Base-by-base conservation (phyloP, 2,329 filamentous ascomycete genomes). In the Fusarium praegraminearum region DNA sequence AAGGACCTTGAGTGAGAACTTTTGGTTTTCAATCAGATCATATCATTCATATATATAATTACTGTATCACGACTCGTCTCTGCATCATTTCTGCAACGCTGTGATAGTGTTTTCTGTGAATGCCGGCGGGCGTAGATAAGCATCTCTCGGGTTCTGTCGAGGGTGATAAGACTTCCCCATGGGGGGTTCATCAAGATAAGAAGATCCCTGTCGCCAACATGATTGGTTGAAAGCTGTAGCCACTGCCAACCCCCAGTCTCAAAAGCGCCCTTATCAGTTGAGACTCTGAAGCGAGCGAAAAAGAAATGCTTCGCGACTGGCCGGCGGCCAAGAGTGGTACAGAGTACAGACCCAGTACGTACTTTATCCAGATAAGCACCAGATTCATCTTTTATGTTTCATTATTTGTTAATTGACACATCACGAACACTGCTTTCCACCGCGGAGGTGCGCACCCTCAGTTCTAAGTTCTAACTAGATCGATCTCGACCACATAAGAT, bases 341-440 rank as follows among this genome's bases (percentile, higher is more conserved):
- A n/a, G n/a, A n/a, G n/a, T 20, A n/a, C 20, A 38, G 6, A 20
- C 41, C 47, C 47, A 55, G 15, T 18, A 28, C 8, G 15, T 18
- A n/a, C 18, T 46, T n/a, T 62, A 66, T 51, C 56, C 15, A 51
- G 63, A 66, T 66, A 66, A 66, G 49, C 20, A 28, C 16, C 7
- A 12, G 11, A 7, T 13, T 18, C 22, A 3, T 22, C 36, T 7
- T 50, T 35, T n/a, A 51, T 22, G 41, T 32, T 30, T 52, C 33
- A 65, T 54, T 65, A 60, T 50, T 66, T 62, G 66, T 66, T 36
- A 44, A n/a, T 55, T 65, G 62, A 65, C 62, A 65, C 61, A 65
- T 65, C 61, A 20, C 15, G n/a, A 18, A 20, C 11, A 15, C 11
- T 8, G 36, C 35, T 16, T 16, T 5, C 10, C n/a, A 54, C 62